Percentiles rank a stretch among this genome's conserved stretches.
phyloP scores from a whole-genome alignment of 345 rosid species.

The Hibiscus syriacus region DNA sequence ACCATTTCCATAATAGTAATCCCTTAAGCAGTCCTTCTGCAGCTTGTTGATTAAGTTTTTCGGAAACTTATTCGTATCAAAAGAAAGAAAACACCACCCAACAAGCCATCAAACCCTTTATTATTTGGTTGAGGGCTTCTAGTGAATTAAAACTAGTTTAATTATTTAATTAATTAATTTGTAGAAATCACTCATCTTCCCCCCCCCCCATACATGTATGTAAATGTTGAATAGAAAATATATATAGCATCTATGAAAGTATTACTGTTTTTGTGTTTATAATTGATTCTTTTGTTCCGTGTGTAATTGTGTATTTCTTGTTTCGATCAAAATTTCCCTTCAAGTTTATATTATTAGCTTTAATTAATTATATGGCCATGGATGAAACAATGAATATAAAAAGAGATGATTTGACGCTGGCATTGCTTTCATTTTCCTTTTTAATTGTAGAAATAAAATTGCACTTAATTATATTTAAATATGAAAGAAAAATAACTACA shows the following conservation, averaged over 20 bases:
- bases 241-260: constrained; percentile 13
- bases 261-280: constrained; percentile 19
- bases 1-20: constrained; percentile 53
- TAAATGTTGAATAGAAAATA: constrained; percentile 23
- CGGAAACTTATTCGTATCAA: neutral
- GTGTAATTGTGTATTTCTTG: neutral
- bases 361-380: neutral
- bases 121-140: constrained; percentile 67
- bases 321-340: neutral
- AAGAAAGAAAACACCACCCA: constrained; percentile 14
- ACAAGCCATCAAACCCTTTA: constrained; percentile 35
- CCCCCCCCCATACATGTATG: constrained; percentile 20
- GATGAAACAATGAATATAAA: neutral
- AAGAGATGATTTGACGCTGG: neutral
- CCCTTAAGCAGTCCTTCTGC: constrained; percentile 77
- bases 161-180: constrained; percentile 29
- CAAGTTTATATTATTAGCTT: neutral
- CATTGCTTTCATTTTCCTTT: neutral
- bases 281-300: constrained; percentile 13
- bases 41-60: constrained; percentile 45
- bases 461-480: too few relatives aligned
- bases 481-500: neutral
- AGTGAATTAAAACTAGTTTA: constrained; percentile 32
- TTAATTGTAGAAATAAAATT: neutral
- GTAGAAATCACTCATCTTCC: constrained; percentile 22